Percentiles rank a stretch among this genome's conserved stretches.
phyloP scores from a whole-genome alignment of 176 grass and related monocot species.

The Ampelocalamus luodianensis region DNA sequence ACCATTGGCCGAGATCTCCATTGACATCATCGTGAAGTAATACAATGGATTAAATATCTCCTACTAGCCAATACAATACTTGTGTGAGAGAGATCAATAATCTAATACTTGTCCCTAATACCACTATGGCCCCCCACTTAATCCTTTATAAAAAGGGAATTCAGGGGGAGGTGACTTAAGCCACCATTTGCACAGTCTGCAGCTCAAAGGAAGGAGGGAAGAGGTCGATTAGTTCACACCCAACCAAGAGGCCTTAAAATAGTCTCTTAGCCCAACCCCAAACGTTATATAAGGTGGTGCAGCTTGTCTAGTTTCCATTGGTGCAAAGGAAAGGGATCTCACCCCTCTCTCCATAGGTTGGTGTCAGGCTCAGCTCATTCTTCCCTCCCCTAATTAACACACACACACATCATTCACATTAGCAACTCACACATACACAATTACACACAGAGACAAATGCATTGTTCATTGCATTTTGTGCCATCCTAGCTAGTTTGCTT shows the following conservation, averaged over 20 bases:
- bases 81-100: conserved; percentile 31
- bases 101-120: conserved; percentile 10
- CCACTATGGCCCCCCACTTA: not conserved
- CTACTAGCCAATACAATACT: conserved; percentile 28
- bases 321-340: conserved; percentile 56
- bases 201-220: conserved; percentile 4
- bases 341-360: conserved; percentile 52
- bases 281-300: conserved; percentile 54
- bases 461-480: conserved; percentile 25
- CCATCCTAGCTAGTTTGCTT: not conserved
- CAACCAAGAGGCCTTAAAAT: conserved; percentile 52
- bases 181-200: conserved; percentile 65
- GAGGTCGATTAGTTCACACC: conserved; percentile 47
- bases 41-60: conserved; percentile 18
- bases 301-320: conserved; percentile 35
- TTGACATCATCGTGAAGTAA: conserved; percentile 46
- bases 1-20: not conserved
- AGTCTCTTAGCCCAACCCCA: conserved; percentile 28
- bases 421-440: not conserved
- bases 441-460: not conserved
- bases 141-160: conserved; percentile 36
- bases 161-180: conserved; percentile 23
- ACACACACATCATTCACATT: not conserved
- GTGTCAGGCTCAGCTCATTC: conserved; percentile 25
- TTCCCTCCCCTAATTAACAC: not conserved